These are phyloP conservation scores for Casuarina equisetifolia DNA, from an alignment of 306 rosid species.

Conservation along the genomic window DNA sequence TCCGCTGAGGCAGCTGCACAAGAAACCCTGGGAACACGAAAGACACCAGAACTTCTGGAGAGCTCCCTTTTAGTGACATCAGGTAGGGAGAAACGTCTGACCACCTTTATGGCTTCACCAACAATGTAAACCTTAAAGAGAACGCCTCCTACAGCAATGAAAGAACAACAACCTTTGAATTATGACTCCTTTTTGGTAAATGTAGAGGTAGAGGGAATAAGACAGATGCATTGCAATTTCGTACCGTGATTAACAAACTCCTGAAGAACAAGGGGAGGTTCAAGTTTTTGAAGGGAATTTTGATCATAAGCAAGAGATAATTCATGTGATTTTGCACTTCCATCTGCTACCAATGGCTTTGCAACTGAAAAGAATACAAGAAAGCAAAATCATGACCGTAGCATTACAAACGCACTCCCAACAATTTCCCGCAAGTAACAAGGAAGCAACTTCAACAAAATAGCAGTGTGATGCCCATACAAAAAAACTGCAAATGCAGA, in stretches of 20 bases:
- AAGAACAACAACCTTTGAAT: conserved; percentile 17
- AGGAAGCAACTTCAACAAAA: conserved; percentile 10
- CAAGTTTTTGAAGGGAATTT: conserved; percentile 77
- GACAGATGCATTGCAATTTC: conserved; percentile 23
- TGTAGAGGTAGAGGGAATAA: conserved; percentile 8
- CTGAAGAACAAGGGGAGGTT: conserved; percentile 91
- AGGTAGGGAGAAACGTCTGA: conserved; percentile 89
- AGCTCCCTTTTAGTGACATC: conserved; percentile 75
- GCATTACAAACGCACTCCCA: not conserved
- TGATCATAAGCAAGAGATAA: conserved; percentile 81
- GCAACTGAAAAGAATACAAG: conserved; percentile 61
- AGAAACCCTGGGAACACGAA: conserved; percentile 84
- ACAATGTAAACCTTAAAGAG: conserved; percentile 88
- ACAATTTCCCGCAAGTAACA: not conserved
- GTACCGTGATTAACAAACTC: conserved; percentile 92
- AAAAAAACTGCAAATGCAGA: conserved; percentile 27
- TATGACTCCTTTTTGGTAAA: conserved; percentile 3
- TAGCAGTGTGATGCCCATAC: not conserved
- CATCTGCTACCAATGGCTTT: conserved; percentile 90
- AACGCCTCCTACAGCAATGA: conserved; percentile 68
- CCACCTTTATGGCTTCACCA: conserved; percentile 92
- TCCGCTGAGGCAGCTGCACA: conserved; percentile 97
- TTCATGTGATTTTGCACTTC: conserved; percentile 86
- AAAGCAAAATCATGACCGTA: conserved; percentile 17
- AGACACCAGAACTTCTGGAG: conserved; percentile 64